Conservation (phyloP, 257 asterid species). For the Nemophila menziesii region DNA sequence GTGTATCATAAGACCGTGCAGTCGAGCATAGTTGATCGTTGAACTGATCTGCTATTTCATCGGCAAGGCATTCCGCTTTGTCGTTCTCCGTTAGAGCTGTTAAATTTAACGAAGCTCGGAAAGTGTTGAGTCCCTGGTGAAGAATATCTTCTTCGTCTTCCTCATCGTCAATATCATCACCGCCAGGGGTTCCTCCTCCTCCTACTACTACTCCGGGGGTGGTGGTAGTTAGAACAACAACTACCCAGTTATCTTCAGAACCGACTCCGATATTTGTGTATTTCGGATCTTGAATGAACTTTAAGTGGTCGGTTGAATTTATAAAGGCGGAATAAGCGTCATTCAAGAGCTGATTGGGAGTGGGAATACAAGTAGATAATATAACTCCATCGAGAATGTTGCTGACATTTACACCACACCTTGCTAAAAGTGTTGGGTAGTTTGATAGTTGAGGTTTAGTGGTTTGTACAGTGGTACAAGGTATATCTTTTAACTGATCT, state of each 20-base stretch:
- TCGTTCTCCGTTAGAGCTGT: conserved; percentile 52
- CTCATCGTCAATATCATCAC: neutral
- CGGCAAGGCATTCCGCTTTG: conserved; percentile 75
- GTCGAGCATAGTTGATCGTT: conserved; percentile 65
- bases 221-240: conserved; percentile 61
- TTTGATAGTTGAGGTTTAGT: conserved; percentile 41
- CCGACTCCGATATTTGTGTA: conserved; percentile 36
- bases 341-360: neutral
- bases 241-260: conserved; percentile 59
- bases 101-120: conserved; percentile 53
- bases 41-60: conserved; percentile 63
- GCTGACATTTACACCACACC: conserved; percentile 2
- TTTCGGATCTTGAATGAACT: neutral
- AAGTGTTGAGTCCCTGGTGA: conserved; percentile 55
- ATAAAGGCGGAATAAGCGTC: neutral
- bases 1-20: conserved; percentile 54
- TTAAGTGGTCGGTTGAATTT: neutral
- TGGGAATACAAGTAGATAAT: conserved; percentile 3
- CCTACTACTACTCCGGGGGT: conserved; percentile 24
- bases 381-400: neutral
- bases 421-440: conserved; percentile 42
- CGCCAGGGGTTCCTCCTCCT: neutral
- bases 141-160: conserved; percentile 75
- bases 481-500: conserved; percentile 50
- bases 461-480: conserved; percentile 45